Conservation (phyloP, 148 eudicot genomes). For the Dianthus caryophyllus region DNA sequence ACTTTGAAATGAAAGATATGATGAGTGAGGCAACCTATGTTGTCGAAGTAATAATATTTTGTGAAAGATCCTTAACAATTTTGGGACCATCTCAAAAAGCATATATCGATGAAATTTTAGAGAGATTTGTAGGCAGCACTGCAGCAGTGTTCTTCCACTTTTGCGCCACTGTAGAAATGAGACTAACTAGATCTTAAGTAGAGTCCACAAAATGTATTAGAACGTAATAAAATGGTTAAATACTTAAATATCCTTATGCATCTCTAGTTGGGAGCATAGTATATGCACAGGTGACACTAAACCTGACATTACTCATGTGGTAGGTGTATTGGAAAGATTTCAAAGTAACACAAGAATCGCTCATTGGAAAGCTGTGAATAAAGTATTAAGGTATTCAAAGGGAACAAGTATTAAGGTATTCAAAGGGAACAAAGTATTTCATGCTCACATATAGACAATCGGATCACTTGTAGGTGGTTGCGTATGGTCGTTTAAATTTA, state of each 20-base stretch:
- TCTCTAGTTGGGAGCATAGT: not conserved
- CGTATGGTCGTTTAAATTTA: not conserved
- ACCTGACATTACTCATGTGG: not conserved
- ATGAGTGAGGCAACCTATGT: too few relatives aligned
- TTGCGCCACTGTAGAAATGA: too few relatives aligned
- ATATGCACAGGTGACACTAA: not conserved
- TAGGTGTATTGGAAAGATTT: not conserved
- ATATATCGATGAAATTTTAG: too few relatives aligned
- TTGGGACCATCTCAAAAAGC: too few relatives aligned
- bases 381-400: not conserved
- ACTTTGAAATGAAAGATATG: too few relatives aligned
- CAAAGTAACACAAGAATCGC: slow-evolving; percentile 12
- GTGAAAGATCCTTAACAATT: too few relatives aligned
- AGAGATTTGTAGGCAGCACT: too few relatives aligned
- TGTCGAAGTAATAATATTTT: too few relatives aligned
- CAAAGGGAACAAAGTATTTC: not conserved
- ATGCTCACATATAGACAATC: not conserved
- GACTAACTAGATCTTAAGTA: too few relatives aligned
- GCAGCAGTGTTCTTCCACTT: too few relatives aligned
- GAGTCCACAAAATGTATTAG: too few relatives aligned
- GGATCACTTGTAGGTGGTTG: not conserved
- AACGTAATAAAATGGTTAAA: not conserved
- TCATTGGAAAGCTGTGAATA: too few relatives aligned
- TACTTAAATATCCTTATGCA: not conserved
- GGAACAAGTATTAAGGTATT: not conserved